Conservation (phyloP, 805 yeast species). For the Saturnispora kantuleensis region DNA sequence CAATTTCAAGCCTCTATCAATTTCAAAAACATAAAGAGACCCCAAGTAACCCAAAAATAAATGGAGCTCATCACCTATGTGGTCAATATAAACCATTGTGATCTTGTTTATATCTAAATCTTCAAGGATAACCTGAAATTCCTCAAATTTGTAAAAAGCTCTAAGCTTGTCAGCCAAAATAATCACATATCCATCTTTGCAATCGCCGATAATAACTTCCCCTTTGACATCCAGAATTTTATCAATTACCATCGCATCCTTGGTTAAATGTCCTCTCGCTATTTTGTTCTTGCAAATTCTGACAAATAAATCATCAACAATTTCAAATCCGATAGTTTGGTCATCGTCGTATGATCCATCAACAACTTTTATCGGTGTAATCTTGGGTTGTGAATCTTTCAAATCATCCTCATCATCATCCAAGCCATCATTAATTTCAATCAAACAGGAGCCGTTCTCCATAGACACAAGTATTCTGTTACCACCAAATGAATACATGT, state of each 20-base stretch:
- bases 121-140: no score
- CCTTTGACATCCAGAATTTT: no score
- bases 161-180: not conserved
- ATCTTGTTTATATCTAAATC: not conserved
- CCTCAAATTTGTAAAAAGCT: no score
- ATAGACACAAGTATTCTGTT: not conserved
- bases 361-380: not conserved
- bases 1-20: not conserved
- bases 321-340: not conserved
- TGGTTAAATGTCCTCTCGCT: no score
- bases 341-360: not conserved
- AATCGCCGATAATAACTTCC: no score
- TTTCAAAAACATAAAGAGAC: not conserved
- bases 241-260: no score
- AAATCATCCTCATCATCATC: not conserved
- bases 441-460: not conserved
- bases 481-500: not conserved
- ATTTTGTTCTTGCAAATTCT: no score
- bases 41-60: conserved; percentile 2
- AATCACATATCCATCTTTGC: not conserved
- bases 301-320: not conserved
- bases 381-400: not conserved
- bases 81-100: conserved; percentile 1
- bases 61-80: not conserved
- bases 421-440: not conserved